Base-by-base conservation (phyloP, 1,284 basidiomycete genomes). In the Ganoderma resinaceum region DNA sequence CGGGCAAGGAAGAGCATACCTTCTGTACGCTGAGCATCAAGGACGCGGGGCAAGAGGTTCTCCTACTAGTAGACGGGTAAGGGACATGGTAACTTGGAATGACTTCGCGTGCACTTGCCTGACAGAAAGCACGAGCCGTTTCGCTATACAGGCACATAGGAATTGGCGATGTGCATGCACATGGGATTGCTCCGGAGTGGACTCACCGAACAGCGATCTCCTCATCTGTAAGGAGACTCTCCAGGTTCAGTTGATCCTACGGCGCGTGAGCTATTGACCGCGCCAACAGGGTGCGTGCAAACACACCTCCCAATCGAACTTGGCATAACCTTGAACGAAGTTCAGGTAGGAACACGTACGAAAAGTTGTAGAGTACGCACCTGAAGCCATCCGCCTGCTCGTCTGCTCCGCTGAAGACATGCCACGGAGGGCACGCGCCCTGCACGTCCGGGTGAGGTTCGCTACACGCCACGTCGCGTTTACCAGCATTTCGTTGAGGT, bases 11-110 rank as follows among this genome's bases (percentile, higher is more conserved):
- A 29, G n/a, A 26, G 72, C 83, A 69, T 72, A 92, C 95, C 84
- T 87, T 98, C 97, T 26, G 91, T 95, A 63, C 97, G 86, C 86
- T 95, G 96, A 52, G 91, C 95, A 59, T 98, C 85, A 43, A 94
- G 81, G 29, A 99, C 94, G 37, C 95, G 90, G 23, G 97, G 95
- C 66, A 90, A 82, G 16, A 99, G 87, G 65, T 89, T 87, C 75
- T 95, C 94, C 91, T 97, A 75, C 65, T 62, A 38, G 67, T 42
- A 63, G 43, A 63, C 65, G 35, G 42, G 29, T 66, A 5, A 49
- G 49, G 33, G 66, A 38, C 46, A 14, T 7, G 18, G 8, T 4
- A 53, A 23, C 23, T 18, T 29, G 16, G 46, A 4, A 23, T 14
- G 3, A 38, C 16, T 11, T 18, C 16, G 1, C 57, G 33, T 23